phyloP scores from a whole-genome alignment of 1,284 basidiomycete species.

The Rhodotorula mucilaginosa region DNA sequence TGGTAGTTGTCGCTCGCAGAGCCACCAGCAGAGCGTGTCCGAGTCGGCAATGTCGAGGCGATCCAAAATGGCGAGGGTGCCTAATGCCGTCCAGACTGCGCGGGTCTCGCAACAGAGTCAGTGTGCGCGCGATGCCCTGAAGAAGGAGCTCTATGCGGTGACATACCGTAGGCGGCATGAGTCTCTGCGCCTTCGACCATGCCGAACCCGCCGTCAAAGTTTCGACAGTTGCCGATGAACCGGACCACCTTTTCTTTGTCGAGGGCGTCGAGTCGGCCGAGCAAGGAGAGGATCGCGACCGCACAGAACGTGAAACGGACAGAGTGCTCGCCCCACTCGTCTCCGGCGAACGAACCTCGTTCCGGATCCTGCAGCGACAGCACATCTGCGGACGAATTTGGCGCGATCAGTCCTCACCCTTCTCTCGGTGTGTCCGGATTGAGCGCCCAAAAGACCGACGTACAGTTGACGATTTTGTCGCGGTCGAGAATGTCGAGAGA shows the following conservation, averaged over 20 bases:
- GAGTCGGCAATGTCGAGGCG: constrained; percentile 70
- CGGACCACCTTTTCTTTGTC: constrained; percentile 57
- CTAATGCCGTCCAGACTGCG: constrained; percentile 84
- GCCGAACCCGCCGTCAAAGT: constrained; percentile 96
- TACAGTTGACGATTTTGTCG: constrained; percentile 71
- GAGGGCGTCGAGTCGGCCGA: constrained; percentile 63
- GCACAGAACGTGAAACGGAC: constrained; percentile 90
- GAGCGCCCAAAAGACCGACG: constrained; percentile 44
- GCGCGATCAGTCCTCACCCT: background rate
- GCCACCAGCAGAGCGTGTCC: constrained; percentile 81
- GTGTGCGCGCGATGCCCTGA: background rate
- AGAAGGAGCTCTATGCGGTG: no score
- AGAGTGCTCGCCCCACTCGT: constrained; percentile 84
- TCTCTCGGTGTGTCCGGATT: background rate
- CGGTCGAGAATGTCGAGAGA: constrained; percentile 68
- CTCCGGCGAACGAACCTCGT: constrained; percentile 88
- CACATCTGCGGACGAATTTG: constrained; percentile 52
- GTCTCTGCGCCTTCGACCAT: constrained; percentile 79
- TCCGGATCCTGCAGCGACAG: constrained; percentile 71
- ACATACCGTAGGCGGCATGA: constrained; percentile 90
- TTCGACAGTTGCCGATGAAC: constrained; percentile 75
- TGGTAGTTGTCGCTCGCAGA: constrained; percentile 86
- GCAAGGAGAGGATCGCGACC: constrained; percentile 73
- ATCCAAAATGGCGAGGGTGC: constrained; percentile 80
- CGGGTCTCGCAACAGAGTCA: background rate